Base-by-base conservation (phyloP, 306 rosid genomes). In the Acacia acuminata region DNA sequence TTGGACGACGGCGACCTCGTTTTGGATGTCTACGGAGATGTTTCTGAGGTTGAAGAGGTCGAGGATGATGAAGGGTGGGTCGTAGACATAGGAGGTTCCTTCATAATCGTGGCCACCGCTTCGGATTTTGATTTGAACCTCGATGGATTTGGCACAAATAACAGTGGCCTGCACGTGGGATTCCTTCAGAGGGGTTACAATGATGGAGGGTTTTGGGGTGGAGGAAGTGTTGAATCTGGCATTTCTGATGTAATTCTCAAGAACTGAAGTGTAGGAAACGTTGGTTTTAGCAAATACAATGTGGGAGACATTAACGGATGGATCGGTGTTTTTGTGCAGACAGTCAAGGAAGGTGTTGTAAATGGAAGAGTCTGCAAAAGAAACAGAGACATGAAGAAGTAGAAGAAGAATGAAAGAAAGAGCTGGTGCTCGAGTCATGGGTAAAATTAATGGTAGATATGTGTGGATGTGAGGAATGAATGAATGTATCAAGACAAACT, bases 81-180 rank as follows among this genome's bases (percentile, higher is more conserved):
- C 74, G 44, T 96, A 92, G 81, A 84, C 73, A 77, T 94, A 94
- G 0, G 98, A 92, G 40, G 86, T n/a, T 3, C 98, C 97, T 64
- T 93, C 98, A 24, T 75, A 91, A 81, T 94, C 98, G 73, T 92
- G 98, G 10, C 97, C 98, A 25, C 98, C 98, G 17, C 97, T 94
- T 3, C 97, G 82, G 72, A 85, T 88, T 83, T 86, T 91, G 82
- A 93, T 81, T 25, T 91, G 94, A 42, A 90, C 32, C 10, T 81
- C 84, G 17, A 87, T 66, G 47, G 3, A 36, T 38, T 88, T 88
- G 53, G 97, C 76, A 44, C 98, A 94, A 4, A 93, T 13, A 0
- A 94, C 91, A 4, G 94, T 68, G 17, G 85, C 86, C 25, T 86
- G 90, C 38, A 94, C 92, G 7, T 94, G 94, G 77, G 89, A 58